Base-by-base conservation (phyloP, 192 early-diverging fungal genomes). In the Coemansia sp. region DNA sequence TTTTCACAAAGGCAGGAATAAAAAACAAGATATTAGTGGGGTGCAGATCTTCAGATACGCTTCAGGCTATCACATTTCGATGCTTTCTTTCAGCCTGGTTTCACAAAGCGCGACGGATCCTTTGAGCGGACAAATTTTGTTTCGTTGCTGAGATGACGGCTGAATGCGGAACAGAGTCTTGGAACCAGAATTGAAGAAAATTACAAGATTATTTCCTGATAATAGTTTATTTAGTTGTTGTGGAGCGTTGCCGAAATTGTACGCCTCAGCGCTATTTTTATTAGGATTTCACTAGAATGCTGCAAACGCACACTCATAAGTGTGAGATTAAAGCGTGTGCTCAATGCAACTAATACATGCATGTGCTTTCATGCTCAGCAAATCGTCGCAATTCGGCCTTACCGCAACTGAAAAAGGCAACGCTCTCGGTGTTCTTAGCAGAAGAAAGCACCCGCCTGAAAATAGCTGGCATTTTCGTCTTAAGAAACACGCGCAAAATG, bases 331-430 rank as follows among this genome's bases (percentile, higher is more conserved):
- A 48, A 48, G 19, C 19, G 17, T 48, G 46, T 20, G 19, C 46
- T 48, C 46, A 48, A 48, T 48, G 46, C 46, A 48, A 48, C 7
- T 48, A 52, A 52, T 52, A 25, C 49, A 52, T 52, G 8, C 5
- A 52, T 52, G 49, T 22, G 9, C 23, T 52, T 20, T 25, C 10
- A 52, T 22, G 25, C 49, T 23, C 49, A 13, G 49, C 23, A 52
- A 52, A 52, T 52, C 49, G 5, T 23, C 49, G 22, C 19, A 25
- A 29, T 29, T 29, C 1, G 17, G 4, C 7, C 17, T 19, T 3
- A n/a, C 19, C n/a, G 6, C 45, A 19, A 48, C n/a, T 17, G n/a
- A 19, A 19, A 19, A 48, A 19, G 2, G 19, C 15, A 48, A 15
- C 5, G 19, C 15, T 19, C 15, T 19, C 45, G 8, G 6, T 3